These are phyloP conservation scores for Phialophora chinensis DNA, from an alignment of 2,329 filamentous ascomycete species.

Conservation along the genomic window DNA sequence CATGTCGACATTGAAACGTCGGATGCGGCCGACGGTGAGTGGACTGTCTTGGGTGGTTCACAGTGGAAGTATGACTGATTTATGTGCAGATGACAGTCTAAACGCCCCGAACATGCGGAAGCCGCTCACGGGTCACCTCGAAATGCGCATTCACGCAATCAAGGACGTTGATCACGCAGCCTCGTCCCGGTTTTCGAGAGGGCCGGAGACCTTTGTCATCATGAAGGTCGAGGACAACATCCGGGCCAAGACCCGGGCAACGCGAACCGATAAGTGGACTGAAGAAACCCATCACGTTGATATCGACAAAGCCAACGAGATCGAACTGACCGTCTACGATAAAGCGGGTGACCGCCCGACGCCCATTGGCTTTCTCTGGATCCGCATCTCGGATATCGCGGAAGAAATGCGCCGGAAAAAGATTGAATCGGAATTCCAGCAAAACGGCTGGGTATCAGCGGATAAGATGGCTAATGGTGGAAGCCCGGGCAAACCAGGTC, in stretches of 20 bases:
- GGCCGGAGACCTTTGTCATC: slow-evolving; percentile 92
- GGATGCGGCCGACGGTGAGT: slow-evolving; percentile 79
- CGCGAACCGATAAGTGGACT: slow-evolving; percentile 87
- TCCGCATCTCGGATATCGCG: slow-evolving; percentile 93
- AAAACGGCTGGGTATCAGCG: slow-evolving; percentile 94
- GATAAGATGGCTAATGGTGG: slow-evolving; percentile 81
- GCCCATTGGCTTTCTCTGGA: slow-evolving; percentile 94
- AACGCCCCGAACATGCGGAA: slow-evolving; percentile 94
- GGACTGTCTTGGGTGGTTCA: not conserved
- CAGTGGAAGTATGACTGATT: slow-evolving; percentile 1
- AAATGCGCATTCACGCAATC: slow-evolving; percentile 83
- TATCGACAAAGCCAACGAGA: slow-evolving; percentile 98
- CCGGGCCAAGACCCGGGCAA: slow-evolving; percentile 83
- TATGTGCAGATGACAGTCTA: slow-evolving; percentile 81
- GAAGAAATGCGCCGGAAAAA: slow-evolving; percentile 97
- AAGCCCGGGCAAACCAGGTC: slow-evolving; percentile 56
- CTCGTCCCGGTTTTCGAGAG: slow-evolving; percentile 79
- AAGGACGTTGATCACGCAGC: slow-evolving; percentile 94
- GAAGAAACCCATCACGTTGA: slow-evolving; percentile 90
- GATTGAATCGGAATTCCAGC: slow-evolving; percentile 94
- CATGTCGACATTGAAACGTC: slow-evolving; percentile 88
- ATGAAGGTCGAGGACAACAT: slow-evolving; percentile 96
- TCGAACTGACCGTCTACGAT: slow-evolving; percentile 97
- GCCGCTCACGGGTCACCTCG: slow-evolving; percentile 88
- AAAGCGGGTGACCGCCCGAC: slow-evolving; percentile 88